Evolutionary conservation across 169 alveolate genomes (phyloP).

Genomic region (Babesia divergens): DNA sequence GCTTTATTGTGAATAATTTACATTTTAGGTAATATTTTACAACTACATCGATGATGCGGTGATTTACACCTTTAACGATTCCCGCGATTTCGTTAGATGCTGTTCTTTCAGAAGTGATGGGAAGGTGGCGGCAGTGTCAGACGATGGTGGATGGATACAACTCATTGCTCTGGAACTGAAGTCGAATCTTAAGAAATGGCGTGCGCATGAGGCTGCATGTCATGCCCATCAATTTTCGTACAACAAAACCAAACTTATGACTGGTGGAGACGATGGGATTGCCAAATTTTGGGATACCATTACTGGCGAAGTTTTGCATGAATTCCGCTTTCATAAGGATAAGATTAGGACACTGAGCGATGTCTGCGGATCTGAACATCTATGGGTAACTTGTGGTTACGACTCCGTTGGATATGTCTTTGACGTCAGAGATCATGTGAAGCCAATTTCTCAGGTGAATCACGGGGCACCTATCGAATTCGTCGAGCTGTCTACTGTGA

Average conservation of each 20-base stretch:
- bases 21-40: slow-evolving; percentile 40
- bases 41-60: slow-evolving; percentile 12
- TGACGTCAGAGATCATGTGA: slow-evolving; percentile 32
- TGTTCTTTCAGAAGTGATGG: slow-evolving; percentile 43
- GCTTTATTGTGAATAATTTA: no score
- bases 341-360: slow-evolving; percentile 29
- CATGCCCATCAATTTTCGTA: slow-evolving; percentile 37
- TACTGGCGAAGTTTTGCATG: slow-evolving; percentile 9
- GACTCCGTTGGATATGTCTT: slow-evolving; percentile 34
- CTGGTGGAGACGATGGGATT: slow-evolving; percentile 59
- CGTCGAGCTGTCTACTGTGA: slow-evolving; percentile 25
- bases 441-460: slow-evolving; percentile 27
- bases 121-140: slow-evolving; percentile 57
- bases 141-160: slow-evolving; percentile 58
- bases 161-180: slow-evolving; percentile 46
- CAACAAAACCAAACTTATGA: slow-evolving; percentile 21
- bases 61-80: slow-evolving; percentile 15
- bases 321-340: slow-evolving; percentile 42
- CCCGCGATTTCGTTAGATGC: slow-evolving; percentile 52
- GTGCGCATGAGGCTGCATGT: slow-evolving; percentile 49
- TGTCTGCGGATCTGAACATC: slow-evolving; percentile 5
- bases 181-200: slow-evolving; percentile 31
- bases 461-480: slow-evolving; percentile 51
- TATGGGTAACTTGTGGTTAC: slow-evolving; percentile 62
- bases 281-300: slow-evolving; percentile 58